These are phyloP conservation scores for Spatholobus suberectus DNA, from an alignment of 306 rosid genomes.

Conservation along the genomic window DNA sequence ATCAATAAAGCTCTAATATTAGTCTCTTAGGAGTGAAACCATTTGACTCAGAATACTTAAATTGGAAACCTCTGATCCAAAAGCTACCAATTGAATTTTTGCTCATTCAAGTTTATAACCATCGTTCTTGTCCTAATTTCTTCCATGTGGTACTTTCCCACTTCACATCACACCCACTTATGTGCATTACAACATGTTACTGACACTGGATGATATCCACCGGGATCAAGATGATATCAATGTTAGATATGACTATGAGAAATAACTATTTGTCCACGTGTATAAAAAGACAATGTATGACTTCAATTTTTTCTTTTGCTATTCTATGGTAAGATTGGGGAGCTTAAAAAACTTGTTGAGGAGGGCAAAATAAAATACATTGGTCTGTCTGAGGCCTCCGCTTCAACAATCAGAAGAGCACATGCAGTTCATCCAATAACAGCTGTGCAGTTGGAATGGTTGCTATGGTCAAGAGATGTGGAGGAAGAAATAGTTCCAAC, in stretches of 20 bases:
- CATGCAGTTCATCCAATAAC: constrained; percentile 75
- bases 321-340: constrained; percentile 57
- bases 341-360: no score
- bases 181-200: no score
- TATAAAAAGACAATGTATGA: neutral
- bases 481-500: no score
- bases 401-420: constrained; percentile 75
- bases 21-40: neutral
- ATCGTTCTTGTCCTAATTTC: neutral
- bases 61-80: no score
- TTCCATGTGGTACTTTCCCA: neutral
- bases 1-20: neutral
- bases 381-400: constrained; percentile 71
- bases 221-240: no score
- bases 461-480: constrained; percentile 65
- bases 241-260: neutral
- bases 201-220: no score
- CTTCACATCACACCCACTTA: neutral
- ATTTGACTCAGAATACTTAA: neutral
- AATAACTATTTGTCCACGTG: neutral
- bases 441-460: constrained; percentile 70
- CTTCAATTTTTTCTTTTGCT: neutral
- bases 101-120: no score
- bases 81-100: no score
- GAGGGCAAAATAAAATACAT: constrained; percentile 68